Evolutionary conservation across 495 filamentous ascomycete species (phyloP).

Genomic region (Parachaetomium inaequale): DNA sequence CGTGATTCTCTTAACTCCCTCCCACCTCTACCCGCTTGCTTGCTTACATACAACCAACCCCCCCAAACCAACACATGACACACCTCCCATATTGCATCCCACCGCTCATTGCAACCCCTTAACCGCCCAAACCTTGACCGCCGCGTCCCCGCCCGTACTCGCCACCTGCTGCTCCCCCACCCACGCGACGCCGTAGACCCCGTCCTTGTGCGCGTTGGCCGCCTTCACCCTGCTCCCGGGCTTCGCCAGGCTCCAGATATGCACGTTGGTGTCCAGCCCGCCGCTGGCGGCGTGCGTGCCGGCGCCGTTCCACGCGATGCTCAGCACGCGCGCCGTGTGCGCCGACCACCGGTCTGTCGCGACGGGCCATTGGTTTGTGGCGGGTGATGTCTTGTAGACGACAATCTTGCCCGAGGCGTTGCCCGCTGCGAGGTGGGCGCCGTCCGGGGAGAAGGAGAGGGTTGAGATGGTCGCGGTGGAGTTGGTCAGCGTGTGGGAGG

Average conservation of each 20-base stretch:
- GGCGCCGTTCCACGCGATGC: constrained; percentile 73
- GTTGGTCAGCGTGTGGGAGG: constrained; percentile 45
- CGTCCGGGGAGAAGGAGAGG: constrained; percentile 74
- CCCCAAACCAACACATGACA: neutral
- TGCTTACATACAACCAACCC: no score
- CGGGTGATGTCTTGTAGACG: constrained; percentile 56
- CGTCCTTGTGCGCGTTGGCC: constrained; percentile 88
- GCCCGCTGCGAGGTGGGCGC: constrained; percentile 71
- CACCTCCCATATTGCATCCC: neutral
- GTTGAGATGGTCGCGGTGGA: constrained; percentile 58
- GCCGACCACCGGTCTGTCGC: constrained; percentile 82
- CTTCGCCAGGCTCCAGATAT: constrained; percentile 83
- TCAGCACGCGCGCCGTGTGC: constrained; percentile 82
- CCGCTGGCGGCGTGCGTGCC: constrained; percentile 80
- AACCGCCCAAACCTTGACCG: constrained; percentile 85
- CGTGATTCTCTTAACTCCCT: no score
- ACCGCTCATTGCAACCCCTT: constrained; percentile 52
- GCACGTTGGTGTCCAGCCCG: constrained; percentile 82
- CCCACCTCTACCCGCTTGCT: no score
- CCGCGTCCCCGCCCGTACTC: constrained; percentile 80
- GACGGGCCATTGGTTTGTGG: constrained; percentile 49
- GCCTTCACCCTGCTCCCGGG: constrained; percentile 77
- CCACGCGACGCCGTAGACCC: constrained; percentile 87
- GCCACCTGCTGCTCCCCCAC: constrained; percentile 61
- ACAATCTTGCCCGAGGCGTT: constrained; percentile 81